phyloP scores from a whole-genome alignment of 2,329 filamentous ascomycete genomes.

The Pseudogymnoascus sp. region DNA sequence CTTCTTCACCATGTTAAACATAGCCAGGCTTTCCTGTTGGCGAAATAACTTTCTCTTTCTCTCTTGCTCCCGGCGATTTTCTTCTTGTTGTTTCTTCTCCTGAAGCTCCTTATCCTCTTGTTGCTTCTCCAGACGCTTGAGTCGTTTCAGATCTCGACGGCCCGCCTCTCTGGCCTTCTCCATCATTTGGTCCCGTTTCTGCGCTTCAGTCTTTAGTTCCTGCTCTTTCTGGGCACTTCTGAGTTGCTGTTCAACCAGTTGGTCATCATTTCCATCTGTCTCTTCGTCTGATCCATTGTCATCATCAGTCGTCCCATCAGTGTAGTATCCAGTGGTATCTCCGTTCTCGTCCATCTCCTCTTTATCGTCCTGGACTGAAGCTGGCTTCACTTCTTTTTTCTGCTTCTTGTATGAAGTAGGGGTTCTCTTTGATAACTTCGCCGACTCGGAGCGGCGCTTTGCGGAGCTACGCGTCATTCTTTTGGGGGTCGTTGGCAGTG shows the following conservation, averaged over 20 bases:
- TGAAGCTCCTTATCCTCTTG: neutral
- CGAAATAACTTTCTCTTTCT: neutral
- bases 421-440: neutral
- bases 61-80: neutral
- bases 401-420: neutral
- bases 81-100: neutral
- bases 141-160: neutral
- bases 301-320: constrained; percentile 4
- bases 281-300: neutral
- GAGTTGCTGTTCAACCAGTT: neutral
- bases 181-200: neutral
- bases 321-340: neutral
- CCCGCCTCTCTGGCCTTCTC: neutral
- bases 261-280: neutral
- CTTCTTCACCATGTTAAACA: neutral
- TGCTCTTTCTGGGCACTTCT: neutral
- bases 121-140: neutral
- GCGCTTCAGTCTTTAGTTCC: neutral
- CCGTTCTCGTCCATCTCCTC: neutral
- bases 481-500: neutral
- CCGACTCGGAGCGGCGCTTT: neutral
- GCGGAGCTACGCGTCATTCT: neutral
- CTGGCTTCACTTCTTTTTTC: neutral
- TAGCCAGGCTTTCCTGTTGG: neutral
- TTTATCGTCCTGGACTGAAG: neutral